Evolutionary conservation across 2,329 filamentous ascomycete genomes (phyloP).

Genomic region (Epichloe sibirici): DNA sequence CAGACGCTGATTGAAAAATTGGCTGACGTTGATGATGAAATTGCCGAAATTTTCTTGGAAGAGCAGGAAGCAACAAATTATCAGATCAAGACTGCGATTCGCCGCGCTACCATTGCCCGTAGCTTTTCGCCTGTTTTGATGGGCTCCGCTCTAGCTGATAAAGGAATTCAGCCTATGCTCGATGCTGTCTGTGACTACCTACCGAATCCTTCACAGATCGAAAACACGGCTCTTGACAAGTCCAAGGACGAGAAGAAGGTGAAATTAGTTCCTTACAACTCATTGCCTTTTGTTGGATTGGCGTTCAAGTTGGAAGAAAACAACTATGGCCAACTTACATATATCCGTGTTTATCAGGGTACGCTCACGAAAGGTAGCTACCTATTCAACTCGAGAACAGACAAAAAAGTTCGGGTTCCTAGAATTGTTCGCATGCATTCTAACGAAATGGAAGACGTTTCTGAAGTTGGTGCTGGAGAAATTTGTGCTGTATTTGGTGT

Average conservation of each 20-base stretch:
- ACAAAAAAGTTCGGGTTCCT: constrained; percentile 93
- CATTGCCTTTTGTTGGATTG: constrained; percentile 83
- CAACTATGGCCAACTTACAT: constrained; percentile 95
- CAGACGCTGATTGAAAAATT: constrained; percentile 84
- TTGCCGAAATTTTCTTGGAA: constrained; percentile 87
- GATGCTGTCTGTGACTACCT: constrained; percentile 95
- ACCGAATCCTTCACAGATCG: constrained; percentile 79
- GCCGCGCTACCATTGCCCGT: constrained; percentile 73
- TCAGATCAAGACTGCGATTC: constrained; percentile 87
- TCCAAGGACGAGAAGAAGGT: constrained; percentile 67
- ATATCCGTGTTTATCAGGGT: constrained; percentile 96
- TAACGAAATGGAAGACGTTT: constrained; percentile 97
- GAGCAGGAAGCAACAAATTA: constrained; percentile 65
- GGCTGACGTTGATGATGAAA: constrained; percentile 95
- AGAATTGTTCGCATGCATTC: constrained; percentile 99
- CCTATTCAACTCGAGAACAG: constrained; percentile 84
- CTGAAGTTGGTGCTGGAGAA: constrained; percentile 86
- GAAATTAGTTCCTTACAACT: constrained; percentile 85
- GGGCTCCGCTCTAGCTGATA: constrained; percentile 91
- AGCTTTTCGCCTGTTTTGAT: constrained; percentile 95
- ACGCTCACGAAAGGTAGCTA: constrained; percentile 77
- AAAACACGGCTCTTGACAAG: constrained; percentile 81
- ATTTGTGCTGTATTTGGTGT: constrained; percentile 98
- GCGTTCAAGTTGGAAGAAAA: constrained; percentile 99
- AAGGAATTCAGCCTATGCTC: constrained; percentile 90